phyloP scores from a whole-genome alignment of 31 red algal genomes.

The Odonthalia washingtoniensis region DNA sequence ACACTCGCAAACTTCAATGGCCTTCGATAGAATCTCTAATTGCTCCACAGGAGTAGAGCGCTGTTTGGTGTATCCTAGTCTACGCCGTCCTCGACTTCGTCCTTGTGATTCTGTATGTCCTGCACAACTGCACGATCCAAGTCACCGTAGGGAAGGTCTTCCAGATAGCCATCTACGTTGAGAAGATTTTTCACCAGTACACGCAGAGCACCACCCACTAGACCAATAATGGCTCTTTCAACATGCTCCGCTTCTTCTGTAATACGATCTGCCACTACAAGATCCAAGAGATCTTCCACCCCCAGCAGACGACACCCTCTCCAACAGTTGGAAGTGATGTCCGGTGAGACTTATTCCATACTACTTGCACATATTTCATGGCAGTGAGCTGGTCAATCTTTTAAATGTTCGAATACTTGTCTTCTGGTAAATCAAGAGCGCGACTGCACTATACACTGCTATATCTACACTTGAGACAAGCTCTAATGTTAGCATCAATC shows the following conservation, averaged over 20 bases:
- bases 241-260: background rate
- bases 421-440: constrained; percentile 14
- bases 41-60: background rate
- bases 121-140: too few relatives aligned
- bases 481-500: constrained; percentile 34
- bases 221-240: background rate
- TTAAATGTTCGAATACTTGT: background rate
- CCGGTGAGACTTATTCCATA: constrained; percentile 3
- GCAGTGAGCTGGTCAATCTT: constrained; percentile 46
- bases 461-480: constrained; percentile 34
- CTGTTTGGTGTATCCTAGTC: background rate
- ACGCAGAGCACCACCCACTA: background rate
- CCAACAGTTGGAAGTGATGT: constrained; percentile 3
- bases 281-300: background rate
- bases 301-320: background rate
- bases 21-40: background rate
- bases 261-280: background rate
- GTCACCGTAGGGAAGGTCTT: background rate
- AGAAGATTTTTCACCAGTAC: background rate
- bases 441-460: background rate
- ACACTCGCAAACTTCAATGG: too few relatives aligned
- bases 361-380: background rate
- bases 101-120: background rate
- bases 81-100: background rate
- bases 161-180: background rate